phyloP scores from a whole-genome alignment of 257 asterid species.

The Solanum neorickii region DNA sequence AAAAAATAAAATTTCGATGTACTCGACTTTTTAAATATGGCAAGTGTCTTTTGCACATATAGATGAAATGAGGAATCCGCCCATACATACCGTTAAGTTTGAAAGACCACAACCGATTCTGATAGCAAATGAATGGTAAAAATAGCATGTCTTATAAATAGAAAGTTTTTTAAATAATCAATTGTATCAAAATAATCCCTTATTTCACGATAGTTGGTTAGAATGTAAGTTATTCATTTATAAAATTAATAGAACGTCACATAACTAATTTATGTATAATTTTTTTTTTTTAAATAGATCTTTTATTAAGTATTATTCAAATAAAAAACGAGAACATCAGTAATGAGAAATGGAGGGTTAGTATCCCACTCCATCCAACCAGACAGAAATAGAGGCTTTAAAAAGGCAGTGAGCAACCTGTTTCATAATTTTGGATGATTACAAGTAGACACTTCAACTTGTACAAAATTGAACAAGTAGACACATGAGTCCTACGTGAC shows the following conservation, averaged over 20 bases:
- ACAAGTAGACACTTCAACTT: not conserved
- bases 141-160: no score
- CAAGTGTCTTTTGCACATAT: not conserved
- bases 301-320: not conserved
- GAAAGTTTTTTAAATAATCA: not conserved
- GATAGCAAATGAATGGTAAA: not conserved
- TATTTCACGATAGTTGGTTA: not conserved
- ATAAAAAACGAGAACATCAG: not conserved
- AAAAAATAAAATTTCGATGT: not conserved
- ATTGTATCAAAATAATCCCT: not conserved
- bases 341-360: not conserved
- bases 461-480: not conserved
- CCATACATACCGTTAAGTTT: not conserved
- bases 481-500: not conserved
- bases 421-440: not conserved
- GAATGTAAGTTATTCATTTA: no score
- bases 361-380: not conserved
- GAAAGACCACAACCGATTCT: not conserved
- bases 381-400: not conserved
- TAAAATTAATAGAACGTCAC: no score
- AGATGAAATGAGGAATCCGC: not conserved
- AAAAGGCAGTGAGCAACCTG: not conserved
- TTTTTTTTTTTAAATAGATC: no score
- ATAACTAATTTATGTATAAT: no score
- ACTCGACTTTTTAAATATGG: not conserved